Evolutionary conservation across 441 rosid genomes (phyloP), one percentile per base, ranked within the genome.

Genomic region (Populus hybrid): DNA sequence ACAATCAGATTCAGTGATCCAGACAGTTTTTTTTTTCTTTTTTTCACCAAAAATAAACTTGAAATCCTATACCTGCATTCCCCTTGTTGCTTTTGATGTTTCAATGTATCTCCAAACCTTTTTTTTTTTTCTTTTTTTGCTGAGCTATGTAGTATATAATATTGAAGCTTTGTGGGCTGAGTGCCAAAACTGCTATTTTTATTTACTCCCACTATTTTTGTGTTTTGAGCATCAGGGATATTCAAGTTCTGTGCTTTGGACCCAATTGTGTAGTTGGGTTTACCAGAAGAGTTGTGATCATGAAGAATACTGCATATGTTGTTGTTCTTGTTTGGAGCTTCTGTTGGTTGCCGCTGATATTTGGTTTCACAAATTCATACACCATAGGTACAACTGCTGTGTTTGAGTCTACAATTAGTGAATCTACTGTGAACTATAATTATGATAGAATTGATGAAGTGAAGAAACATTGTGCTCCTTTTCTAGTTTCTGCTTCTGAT

Each of bases 381-480:
- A 66, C 72, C 24, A 72, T 70, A 32, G 78, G 66, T 67, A 38
- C 12, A 34, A 4, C 34, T 54, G 84, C 50, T 18, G 8, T 1
- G 6, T 73, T 57, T 67, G 88, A 76, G 30, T 50, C 36, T 76
- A 78, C 8, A 46, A 70, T 12, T 66, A 26, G 72, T 46, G 89
- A 82, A 69, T 81, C 93, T 73, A 2, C 82, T 12, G 82, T 66
- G 14, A 80, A 73, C 16, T 88, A 80, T 73, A 90, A 75, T 65
- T 88, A 89, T 85, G 93, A 86, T 74, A 85, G 95, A 73, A 85
- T 88, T 70, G 80, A 84, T 69, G 97, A 94, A 73, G 92, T 91
- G 42, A 92, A 85, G 85, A 85, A 72, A 76, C 86, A 83, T 4
- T 91, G 98, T 83, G 83, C 82, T 61, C 66, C 76, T 74, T 85